These are phyloP conservation scores for Chalara sp. DNA, from an alignment of 2,329 filamentous ascomycete genomes.

Conservation along the genomic window DNA sequence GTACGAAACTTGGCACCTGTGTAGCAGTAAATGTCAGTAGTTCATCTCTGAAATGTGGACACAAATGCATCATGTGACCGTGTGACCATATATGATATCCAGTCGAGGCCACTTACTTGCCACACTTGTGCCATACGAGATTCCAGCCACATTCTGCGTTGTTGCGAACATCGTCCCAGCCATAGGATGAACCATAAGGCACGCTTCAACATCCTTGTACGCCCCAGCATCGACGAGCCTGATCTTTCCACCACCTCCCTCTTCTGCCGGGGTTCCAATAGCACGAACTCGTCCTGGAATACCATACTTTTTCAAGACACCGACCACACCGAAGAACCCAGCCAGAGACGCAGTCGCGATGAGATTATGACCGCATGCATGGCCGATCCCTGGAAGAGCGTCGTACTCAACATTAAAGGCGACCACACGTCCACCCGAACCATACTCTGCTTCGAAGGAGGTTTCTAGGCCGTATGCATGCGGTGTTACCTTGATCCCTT, in stretches of 20 bases:
- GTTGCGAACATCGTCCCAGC: background rate
- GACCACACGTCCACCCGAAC: slow-evolving; percentile 36
- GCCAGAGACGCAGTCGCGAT: slow-evolving; percentile 33
- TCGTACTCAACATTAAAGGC: slow-evolving; percentile 41
- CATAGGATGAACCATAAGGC: slow-evolving; percentile 33
- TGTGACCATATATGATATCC: no score
- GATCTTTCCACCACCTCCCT: slow-evolving; percentile 31
- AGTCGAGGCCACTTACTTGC: background rate
- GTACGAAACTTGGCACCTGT: slow-evolving; percentile 11
- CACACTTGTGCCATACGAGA: slow-evolving; percentile 7
- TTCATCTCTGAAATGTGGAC: no score
- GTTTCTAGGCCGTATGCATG: slow-evolving; percentile 46
- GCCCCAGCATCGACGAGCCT: slow-evolving; percentile 36
- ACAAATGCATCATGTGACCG: no score
- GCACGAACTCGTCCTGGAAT: slow-evolving; percentile 22
- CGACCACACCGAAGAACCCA: slow-evolving; percentile 30
- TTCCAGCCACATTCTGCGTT: background rate
- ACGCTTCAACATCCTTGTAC: slow-evolving; percentile 30
- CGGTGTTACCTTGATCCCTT: slow-evolving; percentile 39
- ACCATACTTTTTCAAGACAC: slow-evolving; percentile 13
- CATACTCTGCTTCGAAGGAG: slow-evolving; percentile 39
- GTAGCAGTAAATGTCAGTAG: no score
- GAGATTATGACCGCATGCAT: slow-evolving; percentile 38
- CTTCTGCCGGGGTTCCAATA: slow-evolving; percentile 25
- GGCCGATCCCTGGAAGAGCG: slow-evolving; percentile 34